Evolutionary conservation across 208 protist genomes (phyloP).

Genomic region (Trypanosoma platydactyli): DNA sequence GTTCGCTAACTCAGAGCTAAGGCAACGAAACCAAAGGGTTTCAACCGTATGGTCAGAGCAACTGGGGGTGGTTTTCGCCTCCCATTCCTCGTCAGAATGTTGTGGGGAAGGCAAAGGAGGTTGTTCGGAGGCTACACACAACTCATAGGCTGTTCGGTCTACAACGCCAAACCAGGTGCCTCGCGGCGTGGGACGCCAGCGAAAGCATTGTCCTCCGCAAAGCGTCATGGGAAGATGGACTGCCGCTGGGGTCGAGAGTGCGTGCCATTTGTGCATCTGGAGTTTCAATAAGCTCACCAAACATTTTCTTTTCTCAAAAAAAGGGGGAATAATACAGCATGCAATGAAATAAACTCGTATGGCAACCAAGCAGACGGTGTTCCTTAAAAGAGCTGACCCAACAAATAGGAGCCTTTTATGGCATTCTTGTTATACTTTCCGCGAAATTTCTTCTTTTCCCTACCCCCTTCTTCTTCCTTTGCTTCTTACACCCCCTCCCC

Average conservation of each 20-base stretch:
- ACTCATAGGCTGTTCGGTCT: constrained; percentile 42
- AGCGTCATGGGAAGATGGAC: constrained; percentile 59
- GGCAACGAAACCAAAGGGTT: constrained; percentile 30
- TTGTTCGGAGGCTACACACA: constrained; percentile 26
- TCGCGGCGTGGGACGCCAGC: constrained; percentile 50
- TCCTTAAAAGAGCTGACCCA: background rate
- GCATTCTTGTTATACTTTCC: background rate
- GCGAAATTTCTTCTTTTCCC: background rate
- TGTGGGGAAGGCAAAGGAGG: background rate
- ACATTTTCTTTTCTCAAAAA: background rate
- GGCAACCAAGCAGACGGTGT: too few relatives aligned
- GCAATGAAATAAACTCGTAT: too few relatives aligned
- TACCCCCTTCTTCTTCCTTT: background rate
- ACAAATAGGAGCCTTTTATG: background rate
- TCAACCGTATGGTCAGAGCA: background rate
- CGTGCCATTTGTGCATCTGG: constrained; percentile 30
- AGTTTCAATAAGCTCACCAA: background rate
- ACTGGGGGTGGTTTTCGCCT: constrained; percentile 1
- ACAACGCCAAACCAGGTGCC: constrained; percentile 59
- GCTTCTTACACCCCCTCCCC: too few relatives aligned
- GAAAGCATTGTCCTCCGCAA: constrained; percentile 79
- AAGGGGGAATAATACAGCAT: background rate
- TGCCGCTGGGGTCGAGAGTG: constrained; percentile 34
- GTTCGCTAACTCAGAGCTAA: constrained; percentile 12
- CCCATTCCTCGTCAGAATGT: background rate